phyloP scores from a whole-genome alignment of 1,284 basidiomycete genomes.

The Ustilago hordei region DNA sequence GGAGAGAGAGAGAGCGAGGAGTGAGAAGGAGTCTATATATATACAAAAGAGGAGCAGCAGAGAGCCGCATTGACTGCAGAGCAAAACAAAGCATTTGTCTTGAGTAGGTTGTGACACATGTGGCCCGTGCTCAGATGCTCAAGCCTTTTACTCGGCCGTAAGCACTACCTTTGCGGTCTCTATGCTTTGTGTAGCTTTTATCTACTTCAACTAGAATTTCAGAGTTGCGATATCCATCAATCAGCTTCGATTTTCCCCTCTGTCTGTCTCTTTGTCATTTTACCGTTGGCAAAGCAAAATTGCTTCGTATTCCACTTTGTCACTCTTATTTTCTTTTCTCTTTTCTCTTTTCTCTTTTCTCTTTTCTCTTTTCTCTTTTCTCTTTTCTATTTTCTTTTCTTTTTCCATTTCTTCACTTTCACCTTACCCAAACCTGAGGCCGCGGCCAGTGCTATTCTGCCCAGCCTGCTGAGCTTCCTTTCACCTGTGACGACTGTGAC shows the following conservation, averaged over 20 bases:
- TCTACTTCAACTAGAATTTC: too few species aligned
- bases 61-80: too few species aligned
- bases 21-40: too few species aligned
- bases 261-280: not conserved
- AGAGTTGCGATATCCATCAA: not conserved
- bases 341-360: not conserved
- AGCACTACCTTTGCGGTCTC: too few species aligned
- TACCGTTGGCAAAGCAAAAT: not conserved
- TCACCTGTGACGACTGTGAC: not conserved
- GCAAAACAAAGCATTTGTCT: too few species aligned
- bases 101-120: too few species aligned
- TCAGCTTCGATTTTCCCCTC: not conserved
- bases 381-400: not conserved
- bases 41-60: too few species aligned
- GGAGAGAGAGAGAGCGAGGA: too few species aligned
- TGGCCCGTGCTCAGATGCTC: too few species aligned
- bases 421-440: too few species aligned
- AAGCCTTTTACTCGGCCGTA: too few species aligned
- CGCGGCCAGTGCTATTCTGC: not conserved
- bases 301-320: slow-evolving; percentile 4
- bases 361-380: not conserved
- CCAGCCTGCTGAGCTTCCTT: slow-evolving; percentile 7
- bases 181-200: too few species aligned
- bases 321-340: not conserved
- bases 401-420: not conserved